Evolutionary conservation across 2,329 filamentous ascomycete genomes (phyloP), one percentile per base, ranked within the genome.

Genomic region (Colletotrichum zoysiae): DNA sequence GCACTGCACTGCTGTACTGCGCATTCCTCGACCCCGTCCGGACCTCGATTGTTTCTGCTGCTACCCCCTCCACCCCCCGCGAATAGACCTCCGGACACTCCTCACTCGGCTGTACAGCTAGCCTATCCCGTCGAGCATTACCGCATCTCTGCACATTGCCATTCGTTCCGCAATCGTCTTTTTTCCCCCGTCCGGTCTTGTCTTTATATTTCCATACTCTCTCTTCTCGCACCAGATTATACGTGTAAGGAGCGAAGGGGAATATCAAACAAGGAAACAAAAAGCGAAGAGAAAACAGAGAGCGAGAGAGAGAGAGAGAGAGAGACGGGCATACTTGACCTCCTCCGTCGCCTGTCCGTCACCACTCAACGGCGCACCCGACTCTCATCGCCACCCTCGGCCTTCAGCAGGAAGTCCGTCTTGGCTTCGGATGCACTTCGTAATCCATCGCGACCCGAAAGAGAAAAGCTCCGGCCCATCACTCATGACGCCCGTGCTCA

Each of bases 401-500:
- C 61, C 61, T 71, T 35, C 61, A 67, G 53, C 58, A 62, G 51
- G 42, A 70, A 56, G n/a, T 62, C 70, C 61, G 58, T 56, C 70
- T 71, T 51, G 67, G 70, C 62, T 48, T 71, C 67, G 61, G 50
- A 62, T 44, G 40, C 67, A 50, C 48, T 58, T 71, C 67, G 58
- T 71, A 73, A 71, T 67, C 46, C 56, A 38, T 53, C 42, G 51
- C 67, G 38, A 63, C 55, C 46, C 44, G 42, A 65, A 70, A 58
- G 14, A 30, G 12, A 56, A 30, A 33, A n/a, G 14, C 12, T 26
- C 30, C 55, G 59, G 56, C 67, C 38, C 50, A 67, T 65, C 67
- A 70, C 70, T 57, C 62, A 73, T 73, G 70, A 71, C 67, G 70
- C 61, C 67, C 62, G 61, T 73, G 61, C 70, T 62, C 51, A 33